Evolutionary conservation across 2,329 filamentous ascomycete genomes (phyloP), one percentile per base, ranked within the genome.

Genomic region (Epichloe amarillans): DNA sequence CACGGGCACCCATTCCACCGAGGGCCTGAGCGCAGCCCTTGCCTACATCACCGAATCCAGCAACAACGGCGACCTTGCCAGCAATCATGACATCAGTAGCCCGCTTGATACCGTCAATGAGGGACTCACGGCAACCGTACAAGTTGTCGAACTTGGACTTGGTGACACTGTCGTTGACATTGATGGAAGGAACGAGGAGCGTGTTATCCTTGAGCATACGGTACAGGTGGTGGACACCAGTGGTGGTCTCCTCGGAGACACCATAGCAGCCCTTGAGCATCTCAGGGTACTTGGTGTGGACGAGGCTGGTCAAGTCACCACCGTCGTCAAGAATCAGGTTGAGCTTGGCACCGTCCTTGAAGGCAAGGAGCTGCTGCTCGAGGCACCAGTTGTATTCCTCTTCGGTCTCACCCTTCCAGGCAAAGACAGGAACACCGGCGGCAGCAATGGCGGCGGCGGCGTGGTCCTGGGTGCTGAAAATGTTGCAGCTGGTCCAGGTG

Each of bases 81-180:
- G 93, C 93, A 79, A 97, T 91, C 93, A 98, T 98, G 74, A 97
- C 93, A 78, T 98, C 91, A 72, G 93, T 98, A 64, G 93, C 91
- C 77, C 91, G 91, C 87, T 97, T 98, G 84, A 98, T 97, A 72
- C 93, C 93, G 72, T 98, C 93, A 66, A 98, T 84, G 64, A 98
- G 86, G 58, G 91, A 96, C 79, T 97, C 93, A 70, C 89, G 85
- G 88, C 93, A 97, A 68, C 93, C 91, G 82, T 97, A 98, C 60
- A 97, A 77, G 84, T 98, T 98, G 83, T 97, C 93, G 72, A 98
- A 98, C 83, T 98, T 98, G 76, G 89, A 95, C 85, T 97, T 98
- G 74, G 93, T 98, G 69, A 98, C 91, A 54, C 86, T 90, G 83
- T 98, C 91, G 79, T 98, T 97, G 80, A 98, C 91, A 74, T 98